Evolutionary conservation across 805 yeast genomes (phyloP), one percentile per base, ranked within the genome.

Genomic region (Grigorovia jiainica): DNA sequence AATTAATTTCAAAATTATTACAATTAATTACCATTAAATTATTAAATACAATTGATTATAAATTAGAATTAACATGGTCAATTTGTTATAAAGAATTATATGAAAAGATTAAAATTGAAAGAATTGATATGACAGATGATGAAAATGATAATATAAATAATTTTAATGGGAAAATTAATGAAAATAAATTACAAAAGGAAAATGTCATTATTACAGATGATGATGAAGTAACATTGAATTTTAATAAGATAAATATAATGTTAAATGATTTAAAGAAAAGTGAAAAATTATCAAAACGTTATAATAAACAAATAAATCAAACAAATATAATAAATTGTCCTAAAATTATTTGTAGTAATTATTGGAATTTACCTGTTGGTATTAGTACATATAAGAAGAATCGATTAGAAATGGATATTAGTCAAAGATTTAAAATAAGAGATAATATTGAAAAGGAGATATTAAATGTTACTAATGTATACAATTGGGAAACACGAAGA

Each of bases 191-290:
- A n/a, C n/a, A n/a, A n/a, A n/a, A n/a, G n/a, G n/a, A n/a, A n/a
- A n/a, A n/a, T n/a, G n/a, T n/a, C n/a, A n/a, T n/a, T n/a, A n/a
- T n/a, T n/a, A 27, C 31, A 27, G 34, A 39, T 27, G 39, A 36
- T 17, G 40, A 25, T 5, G 57, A 51, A 11, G 45, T 34, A 4
- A 25, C 24, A 34, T 37, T 56, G 2, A 47, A 49, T 29, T 44
- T 89, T 49, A 74, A 72, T 39, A 75, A 76, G 19, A 67, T 87
- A 40, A 94, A 85, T 53, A 86, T 90, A 7, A 92, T 92, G 97
- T 67, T 87, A 15, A 63, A 72, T 32, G 95, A 87, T 58, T 69
- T 87, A 8, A 55, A 64, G 16, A 75, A 74, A 21, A 81, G 94
- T 50, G 64, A 68, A 41, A 78, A 21, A 16, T 9, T 16, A 11